phyloP scores from a whole-genome alignment of 2,329 filamentous ascomycete species.

The Cadophora gregata region DNA sequence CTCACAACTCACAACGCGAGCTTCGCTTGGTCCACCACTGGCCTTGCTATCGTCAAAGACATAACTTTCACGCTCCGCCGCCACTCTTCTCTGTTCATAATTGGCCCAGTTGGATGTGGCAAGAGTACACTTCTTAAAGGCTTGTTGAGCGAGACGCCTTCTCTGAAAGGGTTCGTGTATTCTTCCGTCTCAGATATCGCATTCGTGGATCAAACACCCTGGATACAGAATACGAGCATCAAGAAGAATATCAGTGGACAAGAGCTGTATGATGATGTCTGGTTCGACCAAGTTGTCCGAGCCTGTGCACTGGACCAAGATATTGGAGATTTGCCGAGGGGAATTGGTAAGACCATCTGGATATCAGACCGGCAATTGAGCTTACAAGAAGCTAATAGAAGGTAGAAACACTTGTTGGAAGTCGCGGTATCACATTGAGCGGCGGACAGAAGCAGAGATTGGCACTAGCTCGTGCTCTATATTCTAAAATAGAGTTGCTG shows the following conservation, averaged over 20 bases:
- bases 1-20: slow-evolving; percentile 34
- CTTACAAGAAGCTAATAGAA: slow-evolving; percentile 8
- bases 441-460: slow-evolving; percentile 47
- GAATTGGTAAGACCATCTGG: slow-evolving; percentile 58
- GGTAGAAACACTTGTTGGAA: slow-evolving; percentile 38
- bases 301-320: slow-evolving; percentile 68
- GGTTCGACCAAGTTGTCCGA: slow-evolving; percentile 53
- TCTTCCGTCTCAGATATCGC: slow-evolving; percentile 38
- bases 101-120: slow-evolving; percentile 44
- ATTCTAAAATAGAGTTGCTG: slow-evolving; percentile 44
- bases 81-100: slow-evolving; percentile 37
- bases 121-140: slow-evolving; percentile 42
- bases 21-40: slow-evolving; percentile 34
- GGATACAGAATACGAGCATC: slow-evolving; percentile 52
- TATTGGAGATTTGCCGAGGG: slow-evolving; percentile 64
- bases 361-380: neutral
- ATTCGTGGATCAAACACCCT: slow-evolving; percentile 52
- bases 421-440: slow-evolving; percentile 44
- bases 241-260: slow-evolving; percentile 46
- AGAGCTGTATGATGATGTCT: neutral
- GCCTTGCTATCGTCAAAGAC: slow-evolving; percentile 27
- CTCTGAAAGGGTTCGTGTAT: slow-evolving; percentile 38
- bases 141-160: slow-evolving; percentile 40
- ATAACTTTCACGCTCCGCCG: slow-evolving; percentile 32
- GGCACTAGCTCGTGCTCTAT: slow-evolving; percentile 61